phyloP scores from a whole-genome alignment of 495 filamentous ascomycete species.

The Penicillium desertorum region DNA sequence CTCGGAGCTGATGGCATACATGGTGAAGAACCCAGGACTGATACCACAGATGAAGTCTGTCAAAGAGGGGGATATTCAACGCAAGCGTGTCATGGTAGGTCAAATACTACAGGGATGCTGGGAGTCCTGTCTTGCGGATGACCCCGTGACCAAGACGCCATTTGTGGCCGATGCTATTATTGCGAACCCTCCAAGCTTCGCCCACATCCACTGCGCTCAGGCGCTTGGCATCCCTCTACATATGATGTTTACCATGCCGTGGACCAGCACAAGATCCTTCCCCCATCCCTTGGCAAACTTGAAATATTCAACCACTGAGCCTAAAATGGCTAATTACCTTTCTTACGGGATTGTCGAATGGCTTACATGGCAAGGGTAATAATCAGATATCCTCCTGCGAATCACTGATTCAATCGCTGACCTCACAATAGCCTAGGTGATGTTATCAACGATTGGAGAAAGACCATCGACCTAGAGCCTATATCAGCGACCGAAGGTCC shows the following conservation, averaged over 20 bases:
- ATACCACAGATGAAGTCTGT: constrained; percentile 45
- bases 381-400: not conserved
- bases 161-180: constrained; percentile 64
- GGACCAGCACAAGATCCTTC: constrained; percentile 51
- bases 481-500: constrained; percentile 34
- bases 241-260: constrained; percentile 62
- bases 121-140: constrained; percentile 56
- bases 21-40: constrained; percentile 52
- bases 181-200: constrained; percentile 61
- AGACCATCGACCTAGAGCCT: constrained; percentile 48
- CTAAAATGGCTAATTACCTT: constrained; percentile 50
- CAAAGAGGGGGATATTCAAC: constrained; percentile 39
- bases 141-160: constrained; percentile 47
- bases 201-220: constrained; percentile 59
- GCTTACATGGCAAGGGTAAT: constrained; percentile 61
- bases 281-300: constrained; percentile 56
- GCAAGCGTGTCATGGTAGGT: constrained; percentile 43
- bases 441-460: constrained; percentile 53
- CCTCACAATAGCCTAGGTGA: constrained; percentile 41
- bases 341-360: constrained; percentile 58
- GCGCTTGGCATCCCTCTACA: constrained; percentile 57
- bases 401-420: not conserved
- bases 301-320: constrained; percentile 40
- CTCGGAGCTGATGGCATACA: constrained; percentile 57
- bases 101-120: constrained; percentile 60